These are phyloP conservation scores for Trametes sanguinea DNA, from an alignment of 768 basidiomycete species.

Conservation along the genomic window DNA sequence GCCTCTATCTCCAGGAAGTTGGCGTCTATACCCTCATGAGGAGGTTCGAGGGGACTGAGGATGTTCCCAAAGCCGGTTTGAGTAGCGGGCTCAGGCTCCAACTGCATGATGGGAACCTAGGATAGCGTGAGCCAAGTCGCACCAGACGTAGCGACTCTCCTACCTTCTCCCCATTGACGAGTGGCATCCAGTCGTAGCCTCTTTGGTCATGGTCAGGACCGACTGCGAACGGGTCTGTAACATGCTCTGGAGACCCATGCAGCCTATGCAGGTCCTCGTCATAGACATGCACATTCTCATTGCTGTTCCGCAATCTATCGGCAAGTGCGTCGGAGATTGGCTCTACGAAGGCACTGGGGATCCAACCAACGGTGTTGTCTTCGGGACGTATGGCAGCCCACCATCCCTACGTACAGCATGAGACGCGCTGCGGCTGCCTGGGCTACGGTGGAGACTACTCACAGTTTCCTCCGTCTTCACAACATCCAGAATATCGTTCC, in stretches of 20 bases:
- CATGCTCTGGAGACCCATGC: slow-evolving; percentile 12
- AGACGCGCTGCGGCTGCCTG: not conserved
- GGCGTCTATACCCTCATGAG: slow-evolving; percentile 23
- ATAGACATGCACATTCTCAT: slow-evolving; percentile 1
- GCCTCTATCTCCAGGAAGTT: slow-evolving; percentile 14
- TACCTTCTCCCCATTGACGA: slow-evolving; percentile 27
- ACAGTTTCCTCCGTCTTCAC: slow-evolving; percentile 63
- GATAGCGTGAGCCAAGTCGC: not conserved
- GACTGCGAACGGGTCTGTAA: slow-evolving; percentile 14
- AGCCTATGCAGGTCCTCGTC: slow-evolving; percentile 8
- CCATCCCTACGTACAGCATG: slow-evolving; percentile 53
- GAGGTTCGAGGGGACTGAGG: slow-evolving; percentile 23
- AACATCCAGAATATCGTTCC: slow-evolving; percentile 68
- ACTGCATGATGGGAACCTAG: slow-evolving; percentile 16
- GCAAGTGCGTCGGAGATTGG: slow-evolving; percentile 53
- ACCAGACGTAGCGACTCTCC: not conserved
- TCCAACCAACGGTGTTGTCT: slow-evolving; percentile 66
- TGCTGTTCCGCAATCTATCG: slow-evolving; percentile 41
- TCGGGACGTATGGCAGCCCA: slow-evolving; percentile 71
- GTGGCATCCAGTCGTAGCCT: slow-evolving; percentile 26
- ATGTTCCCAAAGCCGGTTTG: not conserved
- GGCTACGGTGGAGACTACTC: not conserved
- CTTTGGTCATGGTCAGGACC: slow-evolving; percentile 7
- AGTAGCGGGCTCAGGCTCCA: slow-evolving; percentile 2
- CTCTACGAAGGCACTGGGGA: slow-evolving; percentile 70